These are phyloP conservation scores for Daldinia sp. DNA, from an alignment of 2,329 filamentous ascomycete species.

Conservation along the genomic window DNA sequence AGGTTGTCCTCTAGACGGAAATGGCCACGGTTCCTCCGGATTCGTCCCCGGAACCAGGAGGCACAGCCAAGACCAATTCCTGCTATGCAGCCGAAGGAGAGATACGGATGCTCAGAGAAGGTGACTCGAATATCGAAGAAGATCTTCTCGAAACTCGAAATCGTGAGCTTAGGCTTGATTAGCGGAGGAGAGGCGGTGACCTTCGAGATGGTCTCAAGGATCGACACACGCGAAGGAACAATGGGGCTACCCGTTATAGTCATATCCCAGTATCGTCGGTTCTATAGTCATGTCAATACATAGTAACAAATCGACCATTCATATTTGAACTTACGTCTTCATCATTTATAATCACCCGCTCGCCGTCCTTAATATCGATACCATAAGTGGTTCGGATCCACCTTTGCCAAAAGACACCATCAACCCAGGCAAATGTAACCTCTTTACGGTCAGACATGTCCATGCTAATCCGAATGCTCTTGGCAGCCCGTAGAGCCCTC, in stretches of 20 bases:
- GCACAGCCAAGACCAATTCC: conserved; percentile 62
- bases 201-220: conserved; percentile 84
- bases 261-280: conserved; percentile 92
- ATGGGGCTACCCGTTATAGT: conserved; percentile 91
- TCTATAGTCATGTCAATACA: conserved; percentile 62
- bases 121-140: conserved; percentile 71
- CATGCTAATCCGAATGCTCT: conserved; percentile 91
- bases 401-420: conserved; percentile 95
- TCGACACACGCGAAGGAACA: conserved; percentile 85
- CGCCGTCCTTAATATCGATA: conserved; percentile 85
- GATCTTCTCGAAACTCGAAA: conserved; percentile 73
- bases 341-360: conserved; percentile 95
- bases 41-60: conserved; percentile 63
- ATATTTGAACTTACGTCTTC: conserved; percentile 77
- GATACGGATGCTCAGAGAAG: conserved; percentile 66
- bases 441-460: conserved; percentile 86
- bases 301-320: neutral
- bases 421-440: conserved; percentile 96
- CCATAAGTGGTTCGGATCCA: conserved; percentile 97
- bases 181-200: conserved; percentile 73
- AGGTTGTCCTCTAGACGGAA: conserved; percentile 69
- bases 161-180: conserved; percentile 81
- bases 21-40: conserved; percentile 63
- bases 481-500: conserved; percentile 83
- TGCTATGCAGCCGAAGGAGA: conserved; percentile 65